These are phyloP conservation scores for Symbiotaphrina buchneri DNA, from an alignment of 495 filamentous ascomycete species.

Conservation along the genomic window DNA sequence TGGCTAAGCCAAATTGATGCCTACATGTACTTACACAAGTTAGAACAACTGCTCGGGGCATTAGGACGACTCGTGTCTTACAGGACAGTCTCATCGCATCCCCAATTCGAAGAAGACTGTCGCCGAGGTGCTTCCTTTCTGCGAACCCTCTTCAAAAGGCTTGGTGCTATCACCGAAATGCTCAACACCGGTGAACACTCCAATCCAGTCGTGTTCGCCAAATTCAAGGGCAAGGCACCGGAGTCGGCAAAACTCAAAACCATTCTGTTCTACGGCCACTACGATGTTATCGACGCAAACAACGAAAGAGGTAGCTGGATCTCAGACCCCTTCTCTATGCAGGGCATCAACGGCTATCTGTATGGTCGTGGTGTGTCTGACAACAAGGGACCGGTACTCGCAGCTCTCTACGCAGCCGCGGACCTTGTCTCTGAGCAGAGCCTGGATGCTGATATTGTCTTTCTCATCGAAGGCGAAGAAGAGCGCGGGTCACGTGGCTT, in stretches of 20 bases:
- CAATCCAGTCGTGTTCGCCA: slow-evolving; percentile 80
- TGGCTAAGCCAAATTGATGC: slow-evolving; percentile 1
- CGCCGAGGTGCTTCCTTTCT: slow-evolving; percentile 80
- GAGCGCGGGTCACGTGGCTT: slow-evolving; percentile 87
- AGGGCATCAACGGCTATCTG: slow-evolving; percentile 73
- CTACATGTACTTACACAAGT: slow-evolving; percentile 5
- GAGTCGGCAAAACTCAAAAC: slow-evolving; percentile 42
- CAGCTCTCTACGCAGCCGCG: slow-evolving; percentile 77
- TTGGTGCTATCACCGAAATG: slow-evolving; percentile 75
- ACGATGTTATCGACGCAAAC: slow-evolving; percentile 93
- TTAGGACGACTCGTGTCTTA: slow-evolving; percentile 71
- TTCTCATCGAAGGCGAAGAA: slow-evolving; percentile 92
- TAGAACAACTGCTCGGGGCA: slow-evolving; percentile 61
- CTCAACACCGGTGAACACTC: slow-evolving; percentile 47
- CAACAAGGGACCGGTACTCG: slow-evolving; percentile 89
- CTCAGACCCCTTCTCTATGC: slow-evolving; percentile 65
- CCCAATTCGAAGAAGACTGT: slow-evolving; percentile 71
- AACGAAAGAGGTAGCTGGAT: slow-evolving; percentile 59
- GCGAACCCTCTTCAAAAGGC: slow-evolving; percentile 66
- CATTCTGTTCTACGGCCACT: slow-evolving; percentile 92
- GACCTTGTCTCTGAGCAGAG: slow-evolving; percentile 59
- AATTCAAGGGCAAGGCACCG: slow-evolving; percentile 48
- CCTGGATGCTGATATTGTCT: slow-evolving; percentile 69
- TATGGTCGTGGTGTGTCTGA: slow-evolving; percentile 95
- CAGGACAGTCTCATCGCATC: slow-evolving; percentile 71